Conservation (phyloP, 768 basidiomycete genomes). For the Lyophyllum semitale region DNA sequence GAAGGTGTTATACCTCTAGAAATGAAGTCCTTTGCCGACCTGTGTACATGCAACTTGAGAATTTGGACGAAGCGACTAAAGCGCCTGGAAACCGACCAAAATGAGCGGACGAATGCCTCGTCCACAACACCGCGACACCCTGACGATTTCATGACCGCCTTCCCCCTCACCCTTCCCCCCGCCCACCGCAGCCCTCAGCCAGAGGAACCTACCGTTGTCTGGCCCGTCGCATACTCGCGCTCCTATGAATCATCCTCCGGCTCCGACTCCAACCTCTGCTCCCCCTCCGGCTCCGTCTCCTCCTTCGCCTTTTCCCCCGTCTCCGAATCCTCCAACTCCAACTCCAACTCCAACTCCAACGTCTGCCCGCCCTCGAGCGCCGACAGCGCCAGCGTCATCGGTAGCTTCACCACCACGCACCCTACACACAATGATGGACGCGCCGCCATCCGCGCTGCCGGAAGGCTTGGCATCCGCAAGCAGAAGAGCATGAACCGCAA, state of each 20-base stretch:
- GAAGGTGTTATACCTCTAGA: conserved; percentile 39
- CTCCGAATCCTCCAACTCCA: conserved; percentile 25
- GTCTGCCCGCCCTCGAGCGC: conserved; percentile 18
- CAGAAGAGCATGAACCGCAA: conserved; percentile 49
- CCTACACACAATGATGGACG: conserved; percentile 22
- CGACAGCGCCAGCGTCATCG: conserved; percentile 20
- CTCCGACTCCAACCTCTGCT: conserved; percentile 27
- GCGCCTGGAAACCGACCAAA: conserved; percentile 31
- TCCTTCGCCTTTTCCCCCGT: conserved; percentile 30
- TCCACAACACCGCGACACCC: conserved; percentile 61
- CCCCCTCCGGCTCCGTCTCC: conserved; percentile 28
- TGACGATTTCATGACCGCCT: conserved; percentile 38
- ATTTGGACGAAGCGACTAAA: conserved; percentile 63
- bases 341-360: conserved; percentile 3
- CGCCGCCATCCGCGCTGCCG: conserved; percentile 55
- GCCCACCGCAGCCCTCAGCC: conserved; percentile 16
- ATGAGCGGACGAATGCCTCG: conserved; percentile 44
- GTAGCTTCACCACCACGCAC: conserved; percentile 12
- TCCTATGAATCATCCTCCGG: conserved; percentile 25
- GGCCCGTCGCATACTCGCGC: conserved; percentile 23
- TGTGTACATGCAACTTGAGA: conserved; percentile 69
- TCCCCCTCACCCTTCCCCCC: conserved; percentile 35
- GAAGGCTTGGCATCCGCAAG: conserved; percentile 47
- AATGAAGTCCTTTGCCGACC: conserved; percentile 64
- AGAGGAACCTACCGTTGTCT: conserved; percentile 20